Base-by-base conservation (phyloP, 169 alveolate species). In the Besnoitia besnoiti region DNA sequence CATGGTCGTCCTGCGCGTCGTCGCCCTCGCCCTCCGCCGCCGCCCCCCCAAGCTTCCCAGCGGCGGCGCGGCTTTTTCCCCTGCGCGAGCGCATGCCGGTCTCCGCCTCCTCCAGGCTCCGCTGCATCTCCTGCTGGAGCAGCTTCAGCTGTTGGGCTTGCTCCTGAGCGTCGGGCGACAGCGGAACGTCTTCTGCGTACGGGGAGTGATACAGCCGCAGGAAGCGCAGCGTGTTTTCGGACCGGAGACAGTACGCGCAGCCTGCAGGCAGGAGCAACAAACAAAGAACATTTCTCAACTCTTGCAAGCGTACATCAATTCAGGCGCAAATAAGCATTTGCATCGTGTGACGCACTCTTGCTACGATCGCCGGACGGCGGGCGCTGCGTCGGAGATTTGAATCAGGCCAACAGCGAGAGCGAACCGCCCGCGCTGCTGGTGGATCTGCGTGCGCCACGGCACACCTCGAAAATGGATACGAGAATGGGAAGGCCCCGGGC, bases 191-290 rank as follows among this genome's bases (percentile, higher is more conserved):
- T 16, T 10, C 82, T 19, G 82, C 82, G 21, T 21, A n/a, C 30
- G 82, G 82, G 24, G 82, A 73, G 44, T n/a, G 39, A 42, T 0
- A 73, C 24, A 73, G 82, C 39, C 82, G 82, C 47, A 73, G 82
- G 24, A 73, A 73, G 14, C 82, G 82, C 10, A 73, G 2, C 2
- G 82, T 73, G 82, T 73, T 73, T 24, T 73, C 82, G 44, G 82
- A 73, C 82, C 46, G 39, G 47, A 73, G 39, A 16, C 82, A 73
- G 82, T 73, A 37, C 46, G 82, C 82, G 24, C 82, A 73, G 47
- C 82, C 82, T 73, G 46, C 82, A 30, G n/a, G 24, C 12, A 16
- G 16, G 59, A 49, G 59, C 59, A 16, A 55, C 67, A n/a, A n/a
- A n/a, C n/a, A n/a, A n/a, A n/a, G n/a, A n/a, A n/a, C n/a, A n/a